Base-by-base conservation (phyloP, 352 stramenopile species). In the Pseudoperonospora humuli region DNA sequence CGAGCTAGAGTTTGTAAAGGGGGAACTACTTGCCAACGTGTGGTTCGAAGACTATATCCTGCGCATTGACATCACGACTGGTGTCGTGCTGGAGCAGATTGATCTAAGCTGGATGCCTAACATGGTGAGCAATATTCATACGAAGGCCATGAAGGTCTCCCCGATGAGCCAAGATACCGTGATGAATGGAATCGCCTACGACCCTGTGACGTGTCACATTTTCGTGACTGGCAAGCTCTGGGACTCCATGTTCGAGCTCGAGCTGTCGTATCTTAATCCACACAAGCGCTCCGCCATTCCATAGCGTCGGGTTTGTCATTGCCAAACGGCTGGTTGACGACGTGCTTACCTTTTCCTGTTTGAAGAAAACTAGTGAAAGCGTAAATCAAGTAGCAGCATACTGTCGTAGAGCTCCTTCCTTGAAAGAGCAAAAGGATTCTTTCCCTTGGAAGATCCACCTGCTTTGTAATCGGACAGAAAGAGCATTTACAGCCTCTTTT, bases 111-210 rank as follows among this genome's bases (percentile, higher is more conserved):
- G 74, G 70, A 48, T 93, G 23, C 33, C 47, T 7, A 75, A 55
- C 19, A 75, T 91, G 40, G 81, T 81, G 11, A 45, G 68, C 33
- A 83, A 88, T 42, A 47, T 71, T 19, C 60, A 78, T 18, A 62
- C 54, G 0, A 42, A 73, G 20, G 54, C 53, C 21, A 80, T 91
- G 39, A 66, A 72, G 23, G 45, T 17, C 10, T 54, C 57, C 1
- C 50, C 46, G 10, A 64, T 60, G 23, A 61, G 65, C 19, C 38
- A 39, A 5, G 79, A 94, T 13, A 80, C 82, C 8, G 84, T 95
- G 34, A 89, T 95, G 70, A 95, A 95, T 57, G 84, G 84, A 48
- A 94, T 95, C 40, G 84, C 82, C 10, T 90, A 75, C 39, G 66
- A 94, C 40, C 67, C 74, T 0, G 39, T 43, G 11, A 81, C 57